phyloP scores from a whole-genome alignment of 257 asterid species.

The Lithospermum erythrorhizon region DNA sequence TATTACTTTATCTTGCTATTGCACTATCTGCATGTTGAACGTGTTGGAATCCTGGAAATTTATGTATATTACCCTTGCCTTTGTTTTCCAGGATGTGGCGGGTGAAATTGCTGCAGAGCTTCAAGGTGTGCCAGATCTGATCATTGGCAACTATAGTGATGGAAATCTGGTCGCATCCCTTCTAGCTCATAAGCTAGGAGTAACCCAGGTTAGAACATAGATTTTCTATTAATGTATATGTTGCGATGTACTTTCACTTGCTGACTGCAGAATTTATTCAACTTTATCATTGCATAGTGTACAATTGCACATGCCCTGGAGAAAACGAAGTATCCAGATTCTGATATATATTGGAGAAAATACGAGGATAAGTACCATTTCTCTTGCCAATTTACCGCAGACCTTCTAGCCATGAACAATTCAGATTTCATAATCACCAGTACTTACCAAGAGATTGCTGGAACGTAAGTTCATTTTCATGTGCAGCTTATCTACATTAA shows the following conservation, averaged over 20 bases:
- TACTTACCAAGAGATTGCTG: slow-evolving; percentile 97
- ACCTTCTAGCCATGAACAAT: slow-evolving; percentile 83
- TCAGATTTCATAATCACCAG: slow-evolving; percentile 96
- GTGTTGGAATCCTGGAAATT: neutral
- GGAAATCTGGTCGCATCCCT: slow-evolving; percentile 96
- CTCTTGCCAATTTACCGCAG: slow-evolving; percentile 96
- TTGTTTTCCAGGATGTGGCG: slow-evolving; percentile 51
- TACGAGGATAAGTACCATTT: slow-evolving; percentile 91
- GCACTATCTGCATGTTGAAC: too few species aligned
- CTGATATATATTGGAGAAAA: slow-evolving; percentile 84
- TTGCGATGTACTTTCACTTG: neutral
- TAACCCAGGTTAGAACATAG: slow-evolving; percentile 58
- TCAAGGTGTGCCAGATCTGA: slow-evolving; percentile 74
- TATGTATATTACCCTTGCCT: neutral
- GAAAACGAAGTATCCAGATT: slow-evolving; percentile 97
- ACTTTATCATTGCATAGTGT: slow-evolving; percentile 39
- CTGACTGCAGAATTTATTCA: neutral
- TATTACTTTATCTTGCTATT: slow-evolving; percentile 7
- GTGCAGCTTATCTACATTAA: neutral
- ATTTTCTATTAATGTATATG: slow-evolving; percentile 2
- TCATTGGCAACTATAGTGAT: slow-evolving; percentile 94
- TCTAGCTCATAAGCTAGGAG: slow-evolving; percentile 75
- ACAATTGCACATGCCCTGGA: slow-evolving; percentile 98
- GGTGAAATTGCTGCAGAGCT: slow-evolving; percentile 88
- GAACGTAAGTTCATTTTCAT: slow-evolving; percentile 54